Conservation (phyloP, 805 yeast species). For the Candida insectalens region DNA sequence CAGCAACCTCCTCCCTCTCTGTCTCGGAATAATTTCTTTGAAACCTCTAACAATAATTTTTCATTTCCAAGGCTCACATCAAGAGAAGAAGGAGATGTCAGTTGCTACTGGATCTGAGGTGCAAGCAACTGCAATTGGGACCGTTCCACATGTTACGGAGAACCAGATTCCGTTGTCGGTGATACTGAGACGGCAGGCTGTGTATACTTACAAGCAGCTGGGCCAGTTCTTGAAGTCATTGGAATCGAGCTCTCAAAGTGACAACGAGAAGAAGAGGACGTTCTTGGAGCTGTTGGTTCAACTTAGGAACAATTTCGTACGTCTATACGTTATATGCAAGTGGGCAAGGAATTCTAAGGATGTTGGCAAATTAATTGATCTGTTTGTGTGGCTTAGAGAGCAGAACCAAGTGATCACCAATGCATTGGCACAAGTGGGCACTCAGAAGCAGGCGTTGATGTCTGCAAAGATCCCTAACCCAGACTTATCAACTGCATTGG, state of each 20-base stretch:
- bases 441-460: conserved; percentile 59
- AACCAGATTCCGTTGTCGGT: conserved; percentile 58
- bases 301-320: conserved; percentile 74
- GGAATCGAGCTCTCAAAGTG: conserved; percentile 41
- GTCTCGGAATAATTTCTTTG: too few species aligned
- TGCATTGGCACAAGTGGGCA: conserved; percentile 57
- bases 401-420: conserved; percentile 62
- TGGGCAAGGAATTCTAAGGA: conserved; percentile 76
- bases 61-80: too few species aligned
- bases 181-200: conserved; percentile 50
- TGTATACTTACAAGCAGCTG: conserved; percentile 55
- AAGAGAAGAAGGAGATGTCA: too few species aligned
- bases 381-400: conserved; percentile 77
- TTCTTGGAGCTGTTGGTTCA: conserved; percentile 61
- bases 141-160: conserved; percentile 67
- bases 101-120: too few species aligned
- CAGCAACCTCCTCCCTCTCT: too few species aligned
- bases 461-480: conserved; percentile 92
- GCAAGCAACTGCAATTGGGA: too few species aligned
- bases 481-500: conserved; percentile 79
- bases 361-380: conserved; percentile 69
- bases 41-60: too few species aligned
- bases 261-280: conserved; percentile 54
- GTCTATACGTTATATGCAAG: conserved; percentile 76
- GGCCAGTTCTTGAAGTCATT: conserved; percentile 52